Percentiles rank a stretch among this genome's conserved stretches.
phyloP scores from a whole-genome alignment of 2,329 filamentous ascomycete species.

The Talaromyces albobiverticillius region DNA sequence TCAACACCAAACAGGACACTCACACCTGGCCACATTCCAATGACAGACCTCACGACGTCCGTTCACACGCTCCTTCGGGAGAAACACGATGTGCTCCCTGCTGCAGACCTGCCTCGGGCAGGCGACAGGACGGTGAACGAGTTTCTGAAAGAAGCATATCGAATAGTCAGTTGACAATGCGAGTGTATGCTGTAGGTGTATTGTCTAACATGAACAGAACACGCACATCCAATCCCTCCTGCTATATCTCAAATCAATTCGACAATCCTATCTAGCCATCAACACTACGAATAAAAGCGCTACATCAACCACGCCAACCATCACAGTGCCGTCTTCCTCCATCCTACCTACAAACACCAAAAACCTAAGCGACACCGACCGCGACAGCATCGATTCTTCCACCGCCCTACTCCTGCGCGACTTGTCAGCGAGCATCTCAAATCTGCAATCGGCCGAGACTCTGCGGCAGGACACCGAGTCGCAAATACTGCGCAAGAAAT shows the following conservation, averaged over 20 bases:
- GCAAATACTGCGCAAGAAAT: conserved; percentile 70
- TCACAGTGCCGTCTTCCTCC: conserved; percentile 22
- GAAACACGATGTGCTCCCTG: conserved; percentile 16
- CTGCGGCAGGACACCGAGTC: conserved; percentile 73
- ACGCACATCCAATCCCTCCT: conserved; percentile 78
- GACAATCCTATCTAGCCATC: conserved; percentile 80
- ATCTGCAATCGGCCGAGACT: conserved; percentile 77
- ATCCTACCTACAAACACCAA: conserved; percentile 32
- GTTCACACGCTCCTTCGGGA: conserved; percentile 33
- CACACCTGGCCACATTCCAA: conserved; percentile 14
- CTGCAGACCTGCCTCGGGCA: background rate
- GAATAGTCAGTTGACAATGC: conserved; percentile 66
- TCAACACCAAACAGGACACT: background rate
- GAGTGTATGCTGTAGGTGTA: no score
- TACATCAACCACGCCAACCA: background rate
- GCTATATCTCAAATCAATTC: conserved; percentile 74
- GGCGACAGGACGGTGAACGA: conserved; percentile 60
- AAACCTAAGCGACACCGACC: conserved; percentile 73
- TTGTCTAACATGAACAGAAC: no score
- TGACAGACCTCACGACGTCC: conserved; percentile 42
- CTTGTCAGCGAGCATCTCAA: conserved; percentile 75
- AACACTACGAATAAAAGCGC: conserved; percentile 59
- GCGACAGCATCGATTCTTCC: conserved; percentile 82
- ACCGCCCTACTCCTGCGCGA: conserved; percentile 82
- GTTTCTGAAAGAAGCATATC: conserved; percentile 90